Conservation (phyloP, 2,329 filamentous ascomycete genomes). For the Ramularia collo-cygni region DNA sequence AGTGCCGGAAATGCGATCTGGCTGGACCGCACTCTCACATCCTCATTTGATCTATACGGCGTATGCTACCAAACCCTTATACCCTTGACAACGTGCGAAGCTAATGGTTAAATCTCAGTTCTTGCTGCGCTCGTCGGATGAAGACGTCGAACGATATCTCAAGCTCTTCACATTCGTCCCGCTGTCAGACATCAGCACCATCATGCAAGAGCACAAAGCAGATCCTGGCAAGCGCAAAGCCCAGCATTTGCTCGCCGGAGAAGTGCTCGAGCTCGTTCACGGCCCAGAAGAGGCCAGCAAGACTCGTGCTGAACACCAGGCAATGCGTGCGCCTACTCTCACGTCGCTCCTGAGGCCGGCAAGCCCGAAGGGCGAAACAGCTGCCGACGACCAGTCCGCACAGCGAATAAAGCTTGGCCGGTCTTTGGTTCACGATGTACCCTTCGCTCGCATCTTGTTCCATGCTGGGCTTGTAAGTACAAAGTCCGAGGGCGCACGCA, state of each 20-base stretch:
- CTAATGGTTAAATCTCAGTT: constrained; percentile 48
- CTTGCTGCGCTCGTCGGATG: constrained; percentile 76
- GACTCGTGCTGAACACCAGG: constrained; percentile 52
- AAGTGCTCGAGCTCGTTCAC: constrained; percentile 76
- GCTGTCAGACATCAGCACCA: constrained; percentile 54
- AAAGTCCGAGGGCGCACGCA: constrained; percentile 26
- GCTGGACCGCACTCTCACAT: constrained; percentile 77
- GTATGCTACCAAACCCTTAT: constrained; percentile 34
- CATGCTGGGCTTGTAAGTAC: constrained; percentile 27
- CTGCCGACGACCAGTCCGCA: constrained; percentile 6
- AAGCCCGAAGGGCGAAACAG: neutral
- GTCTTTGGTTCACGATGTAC: constrained; percentile 21
- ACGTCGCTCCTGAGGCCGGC: constrained; percentile 10
- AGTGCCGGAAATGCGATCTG: constrained; percentile 89
- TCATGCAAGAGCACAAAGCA: constrained; percentile 61
- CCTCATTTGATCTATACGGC: constrained; percentile 76
- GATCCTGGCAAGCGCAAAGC: constrained; percentile 68
- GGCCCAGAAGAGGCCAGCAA: constrained; percentile 57
- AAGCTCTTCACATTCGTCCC: constrained; percentile 89
- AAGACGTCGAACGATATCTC: constrained; percentile 71
- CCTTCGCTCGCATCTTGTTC: constrained; percentile 27
- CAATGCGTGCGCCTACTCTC: constrained; percentile 31
- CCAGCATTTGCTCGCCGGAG: constrained; percentile 74
- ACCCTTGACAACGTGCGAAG: neutral
- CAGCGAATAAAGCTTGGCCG: constrained; percentile 24